Percentiles rank a stretch among this genome's conserved stretches.
Evolutionary conservation across 768 basidiomycete species (phyloP).

Genomic region (Pisolithus microcarpus): DNA sequence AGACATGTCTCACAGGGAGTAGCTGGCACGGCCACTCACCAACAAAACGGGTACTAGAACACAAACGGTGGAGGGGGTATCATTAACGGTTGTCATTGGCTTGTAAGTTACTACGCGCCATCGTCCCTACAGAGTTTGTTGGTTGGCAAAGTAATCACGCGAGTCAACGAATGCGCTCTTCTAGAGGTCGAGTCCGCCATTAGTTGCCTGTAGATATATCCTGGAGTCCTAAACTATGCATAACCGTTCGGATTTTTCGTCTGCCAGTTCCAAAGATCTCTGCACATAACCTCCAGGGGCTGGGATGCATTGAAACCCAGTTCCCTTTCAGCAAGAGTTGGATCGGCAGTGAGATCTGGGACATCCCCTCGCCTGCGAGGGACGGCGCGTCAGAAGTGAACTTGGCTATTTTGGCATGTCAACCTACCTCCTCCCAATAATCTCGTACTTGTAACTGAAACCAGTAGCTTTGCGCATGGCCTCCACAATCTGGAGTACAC

Average conservation of each 20-base stretch:
- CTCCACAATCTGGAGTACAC: slow-evolving; percentile 87
- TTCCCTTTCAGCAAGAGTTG: slow-evolving; percentile 83
- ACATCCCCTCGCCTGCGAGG: slow-evolving; percentile 78
- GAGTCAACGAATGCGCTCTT: not conserved
- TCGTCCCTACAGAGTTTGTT: not conserved
- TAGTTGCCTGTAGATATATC: slow-evolving; percentile 16
- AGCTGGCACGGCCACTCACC: too few species aligned
- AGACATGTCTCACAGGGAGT: not conserved
- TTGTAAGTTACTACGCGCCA: not conserved
- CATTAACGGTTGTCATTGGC: not conserved
- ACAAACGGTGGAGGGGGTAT: too few species aligned
- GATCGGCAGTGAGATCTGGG: slow-evolving; percentile 93
- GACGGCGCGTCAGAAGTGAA: slow-evolving; percentile 1
- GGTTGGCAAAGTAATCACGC: not conserved
- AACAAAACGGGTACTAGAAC: too few species aligned
- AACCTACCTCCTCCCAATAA: slow-evolving; percentile 83
- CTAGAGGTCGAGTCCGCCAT: slow-evolving; percentile 11
- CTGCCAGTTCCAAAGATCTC: slow-evolving; percentile 99
- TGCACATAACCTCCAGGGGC: slow-evolving; percentile 87
- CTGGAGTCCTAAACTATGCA: slow-evolving; percentile 17
- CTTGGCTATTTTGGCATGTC: not conserved
- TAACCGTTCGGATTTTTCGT: slow-evolving; percentile 85
- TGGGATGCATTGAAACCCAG: slow-evolving; percentile 84
- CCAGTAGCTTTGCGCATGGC: slow-evolving; percentile 92
- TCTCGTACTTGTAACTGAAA: slow-evolving; percentile 80